Conservation (phyloP, 2,329 filamentous ascomycete species). For the Claviceps digitariae region DNA sequence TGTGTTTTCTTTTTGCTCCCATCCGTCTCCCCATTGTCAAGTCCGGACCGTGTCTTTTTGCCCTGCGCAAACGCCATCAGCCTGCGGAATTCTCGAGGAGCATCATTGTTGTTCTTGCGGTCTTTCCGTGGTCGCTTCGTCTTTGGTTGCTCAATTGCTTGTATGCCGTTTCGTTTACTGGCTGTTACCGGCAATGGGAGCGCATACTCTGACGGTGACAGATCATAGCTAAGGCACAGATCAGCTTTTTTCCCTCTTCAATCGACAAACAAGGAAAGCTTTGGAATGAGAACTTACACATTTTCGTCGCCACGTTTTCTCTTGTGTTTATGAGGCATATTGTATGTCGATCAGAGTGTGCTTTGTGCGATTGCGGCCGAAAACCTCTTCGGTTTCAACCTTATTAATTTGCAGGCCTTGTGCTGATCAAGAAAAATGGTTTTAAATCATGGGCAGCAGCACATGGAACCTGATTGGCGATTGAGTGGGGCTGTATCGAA, state of each 20-base stretch:
- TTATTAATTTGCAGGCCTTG: neutral
- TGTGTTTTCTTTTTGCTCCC: slow-evolving; percentile 10
- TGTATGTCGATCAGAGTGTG: neutral
- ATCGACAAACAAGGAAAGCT: neutral
- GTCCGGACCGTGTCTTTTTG: slow-evolving; percentile 46
- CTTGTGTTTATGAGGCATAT: slow-evolving; percentile 82
- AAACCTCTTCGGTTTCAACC: neutral
- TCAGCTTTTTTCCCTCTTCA: slow-evolving; percentile 5
- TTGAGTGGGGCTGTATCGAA: neutral
- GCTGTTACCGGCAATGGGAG: slow-evolving; percentile 34
- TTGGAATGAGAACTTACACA: slow-evolving; percentile 28
- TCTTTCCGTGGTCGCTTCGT: slow-evolving; percentile 31
- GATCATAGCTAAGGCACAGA: slow-evolving; percentile 28
- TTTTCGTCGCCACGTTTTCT: slow-evolving; percentile 43
- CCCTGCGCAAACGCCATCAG: slow-evolving; percentile 61
- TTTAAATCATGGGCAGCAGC: neutral
- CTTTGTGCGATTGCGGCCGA: slow-evolving; percentile 5
- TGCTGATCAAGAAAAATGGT: neutral
- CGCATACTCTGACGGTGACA: slow-evolving; percentile 35
- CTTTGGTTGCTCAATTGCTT: slow-evolving; percentile 22
- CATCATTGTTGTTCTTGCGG: slow-evolving; percentile 53
- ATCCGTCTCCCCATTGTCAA: slow-evolving; percentile 51
- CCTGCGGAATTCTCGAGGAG: slow-evolving; percentile 73
- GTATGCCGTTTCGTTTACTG: slow-evolving; percentile 15
- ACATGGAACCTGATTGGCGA: neutral